Base-by-base conservation (phyloP, 2,329 filamentous ascomycete genomes). In the Periconia sp. region DNA sequence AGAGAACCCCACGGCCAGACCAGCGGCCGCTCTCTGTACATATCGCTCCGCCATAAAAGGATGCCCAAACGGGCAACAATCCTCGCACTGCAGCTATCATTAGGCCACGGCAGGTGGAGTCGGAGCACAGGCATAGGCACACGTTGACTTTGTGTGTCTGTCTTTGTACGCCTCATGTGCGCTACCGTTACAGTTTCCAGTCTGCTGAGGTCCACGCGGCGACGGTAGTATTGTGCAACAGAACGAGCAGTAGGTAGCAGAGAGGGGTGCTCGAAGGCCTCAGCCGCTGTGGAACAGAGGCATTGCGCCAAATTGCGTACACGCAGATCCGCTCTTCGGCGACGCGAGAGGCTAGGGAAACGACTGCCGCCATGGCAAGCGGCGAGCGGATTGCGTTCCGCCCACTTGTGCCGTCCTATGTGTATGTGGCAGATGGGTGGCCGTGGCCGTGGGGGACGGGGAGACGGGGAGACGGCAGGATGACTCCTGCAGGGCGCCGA, bases 11-110 rank as follows among this genome's bases (percentile, higher is more conserved):
- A 32, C 29, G 29, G 29, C 29, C n/a, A 31, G 21, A 15, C 24
- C 25, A 32, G 37, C 36, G 35, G 39, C n/a, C n/a, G n/a, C n/a
- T n/a, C n/a, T n/a, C n/a, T n/a, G n/a, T n/a, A n/a, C n/a, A n/a
- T n/a, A n/a, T n/a, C 44, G 43, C 49, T 49, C 42, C 35, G 34
- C 25, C 34, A 31, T 38, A 31, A 24, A 32, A 34, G 40, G 40
- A 43, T 49, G 48, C 50, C 48, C 38, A 36, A 47, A 32, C 48
- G 23, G 44, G 48, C 36, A 46, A 41, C 13, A 34, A 41, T 41
- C 30, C 16, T 22, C 39, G 31, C 23, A 36, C 24, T 4, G 40
- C 32, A 31, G 32, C 7, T 29, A 24, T 39, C 36, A 28, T 34
- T 40, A n/a, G 29, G 25, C 39, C 23, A 29, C 39, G 24, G 28